Conservation (phyloP, 768 basidiomycete genomes). For the Pleurotus eryngii region DNA sequence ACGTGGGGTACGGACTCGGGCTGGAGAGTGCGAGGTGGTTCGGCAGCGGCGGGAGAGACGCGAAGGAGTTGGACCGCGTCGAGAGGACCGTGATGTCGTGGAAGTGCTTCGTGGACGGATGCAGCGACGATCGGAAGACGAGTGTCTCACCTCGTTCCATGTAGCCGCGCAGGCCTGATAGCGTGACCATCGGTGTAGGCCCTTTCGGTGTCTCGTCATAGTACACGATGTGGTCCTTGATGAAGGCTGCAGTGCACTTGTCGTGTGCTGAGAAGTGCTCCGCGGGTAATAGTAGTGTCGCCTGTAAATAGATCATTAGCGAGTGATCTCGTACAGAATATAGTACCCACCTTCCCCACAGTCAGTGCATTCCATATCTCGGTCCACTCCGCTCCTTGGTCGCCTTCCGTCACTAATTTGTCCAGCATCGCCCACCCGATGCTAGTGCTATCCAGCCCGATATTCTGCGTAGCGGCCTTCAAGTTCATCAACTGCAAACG, state of each 20-base stretch:
- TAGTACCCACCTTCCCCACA: conserved; percentile 57
- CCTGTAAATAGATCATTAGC: conserved; percentile 40
- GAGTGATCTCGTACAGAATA: not conserved
- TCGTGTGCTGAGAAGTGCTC: conserved; percentile 52
- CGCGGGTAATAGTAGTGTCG: conserved; percentile 75
- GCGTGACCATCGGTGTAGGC: conserved; percentile 59
- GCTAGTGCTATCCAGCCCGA: conserved; percentile 62
- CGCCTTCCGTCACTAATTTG: conserved; percentile 49
- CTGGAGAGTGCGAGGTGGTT: conserved; percentile 2
- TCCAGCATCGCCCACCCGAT: conserved; percentile 80
- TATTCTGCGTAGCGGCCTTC: conserved; percentile 65
- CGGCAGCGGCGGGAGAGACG: conserved; percentile 29
- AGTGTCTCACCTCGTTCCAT: conserved; percentile 42
- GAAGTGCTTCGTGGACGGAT: conserved; percentile 15
- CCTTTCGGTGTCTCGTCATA: conserved; percentile 50
- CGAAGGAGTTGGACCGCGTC: conserved; percentile 32
- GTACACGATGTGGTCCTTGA: conserved; percentile 80
- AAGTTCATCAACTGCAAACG: conserved; percentile 72
- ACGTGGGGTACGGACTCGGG: conserved; percentile 5
- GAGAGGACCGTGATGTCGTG: conserved; percentile 20
- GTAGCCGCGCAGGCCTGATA: conserved; percentile 80
- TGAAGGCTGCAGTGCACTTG: conserved; percentile 65
- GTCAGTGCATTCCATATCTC: conserved; percentile 66
- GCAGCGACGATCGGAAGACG: conserved; percentile 26
- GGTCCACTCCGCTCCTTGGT: conserved; percentile 56